These are phyloP conservation scores for Candida tallmaniae DNA, from an alignment of 805 yeast genomes.

Conservation along the genomic window DNA sequence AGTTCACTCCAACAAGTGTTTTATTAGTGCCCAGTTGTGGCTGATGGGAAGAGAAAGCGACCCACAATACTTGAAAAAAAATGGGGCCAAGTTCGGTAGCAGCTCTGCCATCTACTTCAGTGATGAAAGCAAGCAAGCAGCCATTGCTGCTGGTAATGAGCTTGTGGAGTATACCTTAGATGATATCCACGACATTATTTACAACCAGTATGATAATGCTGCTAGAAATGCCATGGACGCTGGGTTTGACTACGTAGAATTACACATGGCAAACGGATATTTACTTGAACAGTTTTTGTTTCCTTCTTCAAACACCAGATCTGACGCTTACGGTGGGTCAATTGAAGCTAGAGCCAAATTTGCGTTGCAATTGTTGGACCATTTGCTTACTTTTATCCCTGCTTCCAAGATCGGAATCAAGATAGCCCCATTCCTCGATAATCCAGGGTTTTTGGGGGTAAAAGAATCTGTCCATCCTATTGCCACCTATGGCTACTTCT, in stretches of 20 bases:
- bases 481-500: constrained; percentile 25
- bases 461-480: constrained; percentile 16
- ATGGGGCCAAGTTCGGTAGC: constrained; percentile 16
- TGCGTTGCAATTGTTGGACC: constrained; percentile 30
- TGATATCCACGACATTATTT: constrained; percentile 21
- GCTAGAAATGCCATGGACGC: constrained; percentile 27
- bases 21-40: constrained; percentile 49
- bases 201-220: constrained; percentile 19
- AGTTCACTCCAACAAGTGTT: constrained; percentile 42
- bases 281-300: constrained; percentile 34
- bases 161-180: constrained; percentile 17
- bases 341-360: constrained; percentile 36
- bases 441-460: constrained; percentile 9
- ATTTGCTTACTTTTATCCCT: constrained; percentile 29
- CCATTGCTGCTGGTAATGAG: constrained; percentile 10
- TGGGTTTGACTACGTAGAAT: constrained; percentile 37
- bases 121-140: constrained; percentile 13
- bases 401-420: constrained; percentile 29
- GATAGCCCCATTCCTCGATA: constrained; percentile 28
- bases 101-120: constrained; percentile 17
- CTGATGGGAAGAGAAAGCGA: constrained; percentile 40
- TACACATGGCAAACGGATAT: constrained; percentile 41
- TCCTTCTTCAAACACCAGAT: constrained; percentile 27
- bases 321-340: constrained; percentile 30
- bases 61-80: constrained; percentile 18